phyloP scores from a whole-genome alignment of 768 basidiomycete genomes.

The Holtermannia corniformis region DNA sequence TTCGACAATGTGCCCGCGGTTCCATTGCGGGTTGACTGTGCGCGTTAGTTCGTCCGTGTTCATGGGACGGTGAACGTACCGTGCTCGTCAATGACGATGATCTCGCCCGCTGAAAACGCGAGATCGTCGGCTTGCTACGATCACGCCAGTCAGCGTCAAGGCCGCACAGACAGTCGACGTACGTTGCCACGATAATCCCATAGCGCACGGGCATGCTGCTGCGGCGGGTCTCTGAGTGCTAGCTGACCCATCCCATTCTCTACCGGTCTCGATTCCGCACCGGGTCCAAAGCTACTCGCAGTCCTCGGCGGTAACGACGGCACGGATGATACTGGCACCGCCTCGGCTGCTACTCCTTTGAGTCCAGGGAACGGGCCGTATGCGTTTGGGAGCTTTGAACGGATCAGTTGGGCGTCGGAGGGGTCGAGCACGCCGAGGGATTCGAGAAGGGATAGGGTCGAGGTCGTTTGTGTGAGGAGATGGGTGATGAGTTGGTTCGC shows the following conservation, averaged over 20 bases:
- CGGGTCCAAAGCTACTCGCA: too few species aligned
- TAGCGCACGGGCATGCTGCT: conserved; percentile 13
- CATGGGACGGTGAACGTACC: conserved; percentile 26
- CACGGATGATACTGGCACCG: background rate
- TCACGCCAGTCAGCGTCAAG: background rate
- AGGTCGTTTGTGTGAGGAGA: conserved; percentile 27
- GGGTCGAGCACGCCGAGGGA: conserved; percentile 18
- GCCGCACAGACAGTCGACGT: background rate
- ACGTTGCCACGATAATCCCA: conserved; percentile 35
- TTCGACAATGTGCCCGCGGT: conserved; percentile 54
- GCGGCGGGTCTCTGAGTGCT: background rate
- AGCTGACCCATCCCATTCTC: background rate
- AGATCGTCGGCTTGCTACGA: conserved; percentile 68
- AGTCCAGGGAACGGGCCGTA: conserved; percentile 29
- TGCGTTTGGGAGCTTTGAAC: conserved; percentile 26
- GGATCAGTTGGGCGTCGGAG: conserved; percentile 23
- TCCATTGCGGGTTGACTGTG: conserved; percentile 52
- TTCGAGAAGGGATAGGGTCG: conserved; percentile 26
- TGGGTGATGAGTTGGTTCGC: conserved; percentile 15
- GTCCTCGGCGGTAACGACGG: background rate
- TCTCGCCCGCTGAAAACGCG: conserved; percentile 61
- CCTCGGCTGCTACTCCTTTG: background rate
- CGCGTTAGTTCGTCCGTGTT: conserved; percentile 66
- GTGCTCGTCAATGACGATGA: conserved; percentile 63
- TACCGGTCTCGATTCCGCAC: background rate